Base-by-base conservation (phyloP, 2,329 filamentous ascomycete genomes). In the Colletotrichum scovillei region DNA sequence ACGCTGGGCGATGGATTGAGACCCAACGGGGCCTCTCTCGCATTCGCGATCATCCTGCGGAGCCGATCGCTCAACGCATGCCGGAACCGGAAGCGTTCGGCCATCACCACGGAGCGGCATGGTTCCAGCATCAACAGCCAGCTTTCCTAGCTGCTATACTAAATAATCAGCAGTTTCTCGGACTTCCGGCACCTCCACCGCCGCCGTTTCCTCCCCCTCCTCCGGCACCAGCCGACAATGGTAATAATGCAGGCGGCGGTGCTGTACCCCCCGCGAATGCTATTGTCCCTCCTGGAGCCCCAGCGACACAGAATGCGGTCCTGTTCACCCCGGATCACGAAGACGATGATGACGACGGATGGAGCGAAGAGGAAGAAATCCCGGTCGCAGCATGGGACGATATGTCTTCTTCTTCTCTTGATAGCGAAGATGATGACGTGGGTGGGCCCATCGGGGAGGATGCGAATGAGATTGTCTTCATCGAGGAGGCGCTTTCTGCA, bases 381-480 rank as follows among this genome's bases (percentile, higher is more conserved):
- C 76, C 76, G 9, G 42, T 49, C 42, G 42, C 42, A 49, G 77
- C 52, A 75, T 75, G 26, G n/a, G 72, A 71, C 7, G 57, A 68
- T 19, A 42, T 30, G 32, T 57, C 56, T 11, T 66, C 60, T 9
- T 63, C 60, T 9, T 35, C 53, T 35, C 70, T 73, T 22, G 76
- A 67, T 19, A 76, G 76, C 16, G 67, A 76, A 16, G 76, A 75
- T 19, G 76, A 74, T 32, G 75, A 74, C 42, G 64, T 49, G 4
- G 19, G 35, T 12, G 67, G 64, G 7, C 8, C 55, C 16, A 55
- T 42, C 14, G 30, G 60, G 7, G 56, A 56, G 19, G 60, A 74
- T 7, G 63, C 59, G 11, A 67, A 73, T 24, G 60, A 57, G 30
- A 49, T 67, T 7, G 38, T 38, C 3, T 63, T 72, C 14, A 57